phyloP scores from a whole-genome alignment of 1,284 basidiomycete genomes.

The Xerocomus nothofagi region DNA sequence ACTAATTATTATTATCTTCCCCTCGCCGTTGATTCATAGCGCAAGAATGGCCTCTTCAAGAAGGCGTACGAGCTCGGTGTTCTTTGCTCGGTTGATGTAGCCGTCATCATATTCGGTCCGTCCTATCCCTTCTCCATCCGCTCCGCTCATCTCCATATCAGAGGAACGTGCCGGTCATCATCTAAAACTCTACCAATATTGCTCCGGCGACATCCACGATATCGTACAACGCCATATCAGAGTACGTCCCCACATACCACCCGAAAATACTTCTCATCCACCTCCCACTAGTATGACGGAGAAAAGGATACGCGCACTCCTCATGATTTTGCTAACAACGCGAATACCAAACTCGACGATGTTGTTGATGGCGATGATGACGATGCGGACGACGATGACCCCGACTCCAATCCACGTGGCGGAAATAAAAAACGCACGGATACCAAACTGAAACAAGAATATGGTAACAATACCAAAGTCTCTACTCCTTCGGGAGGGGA shows the following conservation, averaged over 20 bases:
- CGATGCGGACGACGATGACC: constrained; percentile 36
- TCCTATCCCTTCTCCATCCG: constrained; percentile 1
- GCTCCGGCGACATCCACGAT: constrained; percentile 53
- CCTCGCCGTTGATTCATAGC: constrained; percentile 42
- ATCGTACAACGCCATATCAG: constrained; percentile 51
- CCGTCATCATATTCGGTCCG: constrained; percentile 61
- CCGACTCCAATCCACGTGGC: constrained; percentile 26
- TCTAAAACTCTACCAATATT: constrained; percentile 64
- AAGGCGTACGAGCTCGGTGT: constrained; percentile 89
- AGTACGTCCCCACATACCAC: constrained; percentile 32
- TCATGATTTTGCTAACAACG: constrained; percentile 43
- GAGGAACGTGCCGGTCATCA: constrained; percentile 56
- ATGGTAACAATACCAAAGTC: constrained; percentile 21
- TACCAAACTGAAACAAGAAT: constrained; percentile 33
- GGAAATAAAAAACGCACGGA: constrained; percentile 27
- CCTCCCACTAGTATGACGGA: constrained; percentile 46
- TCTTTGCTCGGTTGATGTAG: constrained; percentile 58
- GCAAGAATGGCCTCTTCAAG: constrained; percentile 89
- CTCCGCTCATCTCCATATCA: constrained; percentile 20
- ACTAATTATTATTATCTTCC: constrained; percentile 42
- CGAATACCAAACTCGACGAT: constrained; percentile 39
- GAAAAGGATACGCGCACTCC: constrained; percentile 53
- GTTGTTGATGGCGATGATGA: constrained; percentile 45
- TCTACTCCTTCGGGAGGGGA: constrained; percentile 20
- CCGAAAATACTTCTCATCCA: not conserved